These are phyloP conservation scores for Potentilla sterilis DNA, from an alignment of 306 rosid species.

Conservation along the genomic window DNA sequence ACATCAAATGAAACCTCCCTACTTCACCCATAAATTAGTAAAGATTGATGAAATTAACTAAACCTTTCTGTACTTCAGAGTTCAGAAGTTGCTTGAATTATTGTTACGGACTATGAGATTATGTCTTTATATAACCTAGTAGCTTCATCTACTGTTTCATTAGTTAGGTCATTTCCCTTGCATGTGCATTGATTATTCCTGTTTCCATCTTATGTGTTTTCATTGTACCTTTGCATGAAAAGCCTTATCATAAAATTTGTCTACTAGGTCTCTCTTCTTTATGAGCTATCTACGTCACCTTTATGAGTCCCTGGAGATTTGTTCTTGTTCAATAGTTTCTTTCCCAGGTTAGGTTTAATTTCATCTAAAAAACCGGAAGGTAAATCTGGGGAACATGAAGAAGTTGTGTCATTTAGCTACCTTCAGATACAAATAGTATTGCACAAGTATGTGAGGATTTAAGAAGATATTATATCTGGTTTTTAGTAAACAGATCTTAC, in stretches of 20 bases:
- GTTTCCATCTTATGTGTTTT: background rate
- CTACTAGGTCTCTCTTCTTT: background rate
- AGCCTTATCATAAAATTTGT: background rate
- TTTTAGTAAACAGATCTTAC: background rate
- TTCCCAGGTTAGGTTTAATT: background rate
- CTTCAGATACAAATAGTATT: background rate
- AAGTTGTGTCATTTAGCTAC: too few relatives aligned
- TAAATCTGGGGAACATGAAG: too few relatives aligned
- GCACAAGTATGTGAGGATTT: background rate
- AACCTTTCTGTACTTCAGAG: background rate
- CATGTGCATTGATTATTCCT: background rate
- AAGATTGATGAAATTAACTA: background rate
- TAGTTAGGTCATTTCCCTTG: background rate
- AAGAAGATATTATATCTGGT: background rate
- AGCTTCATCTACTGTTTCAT: background rate
- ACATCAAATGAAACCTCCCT: conserved; percentile 35
- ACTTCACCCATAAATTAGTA: conserved; percentile 26
- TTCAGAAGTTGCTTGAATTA: background rate
- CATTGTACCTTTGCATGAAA: background rate
- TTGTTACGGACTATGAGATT: background rate
- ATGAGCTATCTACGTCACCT: background rate
- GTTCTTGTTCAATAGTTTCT: background rate
- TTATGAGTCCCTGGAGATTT: background rate
- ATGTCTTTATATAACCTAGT: background rate
- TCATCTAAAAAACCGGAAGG: background rate